Percentiles rank a stretch among this genome's conserved stretches.
phyloP scores from a whole-genome alignment of 768 basidiomycete species.

The Termitomyces titanicus region DNA sequence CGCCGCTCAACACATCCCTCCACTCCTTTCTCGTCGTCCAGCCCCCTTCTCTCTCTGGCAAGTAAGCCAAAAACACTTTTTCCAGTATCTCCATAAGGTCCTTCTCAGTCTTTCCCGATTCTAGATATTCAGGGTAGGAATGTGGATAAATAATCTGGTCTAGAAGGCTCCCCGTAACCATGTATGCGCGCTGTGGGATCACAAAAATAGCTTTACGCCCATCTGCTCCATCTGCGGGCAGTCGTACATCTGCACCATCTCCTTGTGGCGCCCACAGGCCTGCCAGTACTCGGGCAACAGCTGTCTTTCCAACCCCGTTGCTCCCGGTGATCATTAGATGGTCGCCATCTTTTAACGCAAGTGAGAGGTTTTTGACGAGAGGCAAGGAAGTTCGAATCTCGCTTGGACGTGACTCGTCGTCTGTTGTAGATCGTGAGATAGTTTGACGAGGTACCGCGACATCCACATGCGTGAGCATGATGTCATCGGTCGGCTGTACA shows the following conservation, averaged over 20 bases:
- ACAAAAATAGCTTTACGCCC: constrained; percentile 66
- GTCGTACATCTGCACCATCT: constrained; percentile 24
- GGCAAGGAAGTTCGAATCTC: constrained; percentile 30
- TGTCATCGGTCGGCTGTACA: constrained; percentile 34
- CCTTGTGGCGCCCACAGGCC: constrained; percentile 78
- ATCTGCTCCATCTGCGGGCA: constrained; percentile 29
- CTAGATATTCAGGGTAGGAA: constrained; percentile 69
- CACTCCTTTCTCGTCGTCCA: constrained; percentile 91
- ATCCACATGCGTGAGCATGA: constrained; percentile 67
- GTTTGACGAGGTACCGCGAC: constrained; percentile 52
- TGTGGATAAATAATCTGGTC: constrained; percentile 96
- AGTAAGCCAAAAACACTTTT: constrained; percentile 78
- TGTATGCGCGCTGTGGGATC: constrained; percentile 91
- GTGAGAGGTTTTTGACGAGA: constrained; percentile 67
- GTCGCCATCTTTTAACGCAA: constrained; percentile 66
- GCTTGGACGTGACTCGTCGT: neutral
- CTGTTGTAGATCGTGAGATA: constrained; percentile 4
- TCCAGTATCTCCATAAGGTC: constrained; percentile 78
- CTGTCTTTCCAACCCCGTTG: constrained; percentile 90
- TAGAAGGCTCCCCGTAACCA: constrained; percentile 81
- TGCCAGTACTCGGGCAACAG: constrained; percentile 84
- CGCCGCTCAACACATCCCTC: constrained; percentile 93
- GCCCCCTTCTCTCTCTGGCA: constrained; percentile 86
- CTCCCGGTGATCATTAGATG: constrained; percentile 93
- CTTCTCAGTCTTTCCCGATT: constrained; percentile 54